phyloP scores from a whole-genome alignment of 1,139 yeast species.

The Zygoascus sp. region DNA sequence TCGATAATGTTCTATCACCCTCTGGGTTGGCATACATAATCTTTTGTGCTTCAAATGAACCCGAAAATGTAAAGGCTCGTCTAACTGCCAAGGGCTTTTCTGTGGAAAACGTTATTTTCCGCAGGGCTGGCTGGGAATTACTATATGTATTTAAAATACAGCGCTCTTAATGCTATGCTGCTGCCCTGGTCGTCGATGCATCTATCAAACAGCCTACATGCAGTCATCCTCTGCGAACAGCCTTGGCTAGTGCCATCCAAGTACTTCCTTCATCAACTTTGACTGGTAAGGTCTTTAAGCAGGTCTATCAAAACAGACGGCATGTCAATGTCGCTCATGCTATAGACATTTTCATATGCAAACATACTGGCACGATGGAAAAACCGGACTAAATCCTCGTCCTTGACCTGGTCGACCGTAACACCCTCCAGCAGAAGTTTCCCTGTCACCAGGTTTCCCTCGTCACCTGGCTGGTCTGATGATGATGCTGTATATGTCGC shows the following conservation, averaged over 20 bases:
- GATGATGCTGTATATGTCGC: not conserved
- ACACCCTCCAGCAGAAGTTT: conserved; percentile 15
- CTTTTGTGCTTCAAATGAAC: conserved; percentile 85
- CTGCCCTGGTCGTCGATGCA: not conserved
- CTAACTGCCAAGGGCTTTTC: conserved; percentile 56
- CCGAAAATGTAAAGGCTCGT: conserved; percentile 48
- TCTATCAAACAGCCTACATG: not conserved
- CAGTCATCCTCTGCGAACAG: not conserved
- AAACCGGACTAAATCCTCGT: conserved; percentile 59
- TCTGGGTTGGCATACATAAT: conserved; percentile 74
- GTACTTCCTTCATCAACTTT: too few relatives aligned
- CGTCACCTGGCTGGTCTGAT: conserved; percentile 4
- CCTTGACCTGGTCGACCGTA: not conserved
- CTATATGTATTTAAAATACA: conserved; percentile 49
- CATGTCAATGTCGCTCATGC: conserved; percentile 48
- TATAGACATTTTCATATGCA: conserved; percentile 68
- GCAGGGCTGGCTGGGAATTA: conserved; percentile 98
- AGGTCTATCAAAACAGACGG: conserved; percentile 52
- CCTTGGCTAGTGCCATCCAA: too few relatives aligned
- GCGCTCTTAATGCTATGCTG: not conserved
- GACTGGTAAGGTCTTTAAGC: conserved; percentile 47
- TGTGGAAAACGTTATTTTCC: conserved; percentile 46
- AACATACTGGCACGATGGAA: conserved; percentile 67
- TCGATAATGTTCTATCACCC: conserved; percentile 46
- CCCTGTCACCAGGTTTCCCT: conserved; percentile 3